A percentile compares a stretch with the other conserved stretches of the same genome.
phyloP scores from a whole-genome alignment of 2,329 filamentous ascomycete species.

The Cladophialophora yegresii region DNA sequence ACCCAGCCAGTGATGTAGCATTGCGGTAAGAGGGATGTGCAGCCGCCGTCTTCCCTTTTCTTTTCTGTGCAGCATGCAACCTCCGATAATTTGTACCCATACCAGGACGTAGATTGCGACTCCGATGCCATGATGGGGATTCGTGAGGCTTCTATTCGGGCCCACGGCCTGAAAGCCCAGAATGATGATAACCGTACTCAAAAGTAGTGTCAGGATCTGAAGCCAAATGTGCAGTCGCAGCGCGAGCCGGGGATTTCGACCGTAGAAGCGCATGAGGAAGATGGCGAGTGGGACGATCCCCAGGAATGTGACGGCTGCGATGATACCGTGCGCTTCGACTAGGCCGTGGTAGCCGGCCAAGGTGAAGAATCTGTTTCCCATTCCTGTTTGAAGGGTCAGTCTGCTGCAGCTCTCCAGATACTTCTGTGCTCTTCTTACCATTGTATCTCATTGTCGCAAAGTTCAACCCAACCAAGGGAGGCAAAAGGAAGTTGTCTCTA shows the following conservation, averaged over 20 bases:
- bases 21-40: slow-evolving; percentile 60
- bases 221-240: slow-evolving; percentile 64
- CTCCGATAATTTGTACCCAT: slow-evolving; percentile 60
- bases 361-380: slow-evolving; percentile 66
- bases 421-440: slow-evolving; percentile 48
- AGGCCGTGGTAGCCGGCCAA: slow-evolving; percentile 61
- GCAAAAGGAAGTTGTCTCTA: slow-evolving; percentile 64
- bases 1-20: slow-evolving; percentile 87
- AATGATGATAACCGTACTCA: slow-evolving; percentile 63
- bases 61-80: slow-evolving; percentile 58
- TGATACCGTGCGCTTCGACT: slow-evolving; percentile 61
- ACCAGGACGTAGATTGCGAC: slow-evolving; percentile 64
- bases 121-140: slow-evolving; percentile 68
- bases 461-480: slow-evolving; percentile 65
- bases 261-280: slow-evolving; percentile 63
- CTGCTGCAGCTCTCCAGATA: background rate
- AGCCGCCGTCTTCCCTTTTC: slow-evolving; percentile 56
- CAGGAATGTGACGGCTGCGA: slow-evolving; percentile 64
- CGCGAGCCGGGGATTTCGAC: slow-evolving; percentile 56
- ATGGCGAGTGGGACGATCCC: slow-evolving; percentile 62
- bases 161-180: slow-evolving; percentile 67
- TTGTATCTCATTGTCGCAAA: slow-evolving; percentile 69
- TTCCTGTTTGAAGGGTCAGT: slow-evolving; percentile 50
- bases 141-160: slow-evolving; percentile 60
- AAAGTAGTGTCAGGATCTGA: slow-evolving; percentile 61